Conservation (phyloP, 2,329 filamentous ascomycete species). For the Trichoderma afroharzianum region DNA sequence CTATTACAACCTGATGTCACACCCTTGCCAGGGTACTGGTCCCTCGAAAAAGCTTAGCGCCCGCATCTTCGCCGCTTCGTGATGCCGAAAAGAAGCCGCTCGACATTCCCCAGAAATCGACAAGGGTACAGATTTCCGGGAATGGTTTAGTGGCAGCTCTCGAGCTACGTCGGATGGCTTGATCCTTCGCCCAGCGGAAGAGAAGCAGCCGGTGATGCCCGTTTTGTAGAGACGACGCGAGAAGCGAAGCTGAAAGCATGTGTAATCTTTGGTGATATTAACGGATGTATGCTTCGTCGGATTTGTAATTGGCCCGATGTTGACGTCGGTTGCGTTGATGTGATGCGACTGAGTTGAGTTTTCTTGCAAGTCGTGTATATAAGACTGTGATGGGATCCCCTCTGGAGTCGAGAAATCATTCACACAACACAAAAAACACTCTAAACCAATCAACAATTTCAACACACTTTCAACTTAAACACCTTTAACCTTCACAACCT, state of each 20-base stretch:
- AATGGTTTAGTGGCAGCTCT: not conserved
- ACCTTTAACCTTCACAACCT: not conserved
- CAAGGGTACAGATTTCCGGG: constrained; percentile 5
- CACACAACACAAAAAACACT: not conserved
- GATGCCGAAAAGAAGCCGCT: not conserved
- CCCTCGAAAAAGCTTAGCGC: constrained; percentile 2
- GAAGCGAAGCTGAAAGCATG: not conserved
- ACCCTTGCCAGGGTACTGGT: constrained; percentile 1
- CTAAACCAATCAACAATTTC: not conserved
- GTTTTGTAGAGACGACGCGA: not conserved
- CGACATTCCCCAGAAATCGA: not conserved
- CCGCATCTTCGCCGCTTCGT: not conserved
- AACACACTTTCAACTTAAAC: not conserved
- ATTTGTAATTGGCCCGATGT: not conserved
- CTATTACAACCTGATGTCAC: not conserved
- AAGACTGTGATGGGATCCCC: not conserved
- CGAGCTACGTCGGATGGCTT: not conserved
- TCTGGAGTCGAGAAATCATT: not conserved
- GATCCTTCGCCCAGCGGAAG: not conserved
- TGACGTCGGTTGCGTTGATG: not conserved
- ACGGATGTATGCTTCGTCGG: not conserved
- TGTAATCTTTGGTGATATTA: not conserved
- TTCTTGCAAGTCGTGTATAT: not conserved
- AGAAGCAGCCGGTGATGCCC: not conserved
- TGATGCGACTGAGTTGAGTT: not conserved